Evolutionary conservation across 208 protist species (phyloP).

Genomic region (Acanthamoeba castellanii): DNA sequence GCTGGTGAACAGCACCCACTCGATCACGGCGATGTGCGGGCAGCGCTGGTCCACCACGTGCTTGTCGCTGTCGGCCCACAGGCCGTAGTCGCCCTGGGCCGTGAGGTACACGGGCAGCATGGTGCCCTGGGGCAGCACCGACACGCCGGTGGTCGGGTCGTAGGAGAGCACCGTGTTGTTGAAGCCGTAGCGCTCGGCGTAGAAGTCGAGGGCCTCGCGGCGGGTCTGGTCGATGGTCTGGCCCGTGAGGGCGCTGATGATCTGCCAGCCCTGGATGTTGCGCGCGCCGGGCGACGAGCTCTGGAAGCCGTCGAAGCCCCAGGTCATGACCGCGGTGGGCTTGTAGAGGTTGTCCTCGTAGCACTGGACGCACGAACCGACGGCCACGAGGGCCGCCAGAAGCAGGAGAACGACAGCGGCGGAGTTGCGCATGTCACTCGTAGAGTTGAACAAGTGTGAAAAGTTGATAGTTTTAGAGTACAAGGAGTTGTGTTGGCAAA

Average conservation of each 20-base stretch:
- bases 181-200: constrained; percentile 1
- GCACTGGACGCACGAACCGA: neutral
- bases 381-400: neutral
- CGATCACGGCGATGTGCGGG: neutral
- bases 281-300: neutral
- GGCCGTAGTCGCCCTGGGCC: constrained; percentile 18
- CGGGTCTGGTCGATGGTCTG: neutral
- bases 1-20: neutral
- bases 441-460: no score
- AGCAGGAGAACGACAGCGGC: no score
- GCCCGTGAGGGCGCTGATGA: neutral
- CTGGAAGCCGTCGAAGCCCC: constrained; percentile 14
- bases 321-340: neutral
- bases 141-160: neutral
- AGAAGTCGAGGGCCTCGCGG: neutral
- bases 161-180: constrained; percentile 22
- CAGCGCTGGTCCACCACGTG: neutral
- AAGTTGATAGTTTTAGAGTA: no score
- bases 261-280: neutral
- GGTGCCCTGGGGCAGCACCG: neutral
- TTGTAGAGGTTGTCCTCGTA: neutral
- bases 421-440: no score
- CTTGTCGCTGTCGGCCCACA: neutral
- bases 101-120: constrained; percentile 21
- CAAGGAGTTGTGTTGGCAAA: no score